Evolutionary conservation across 2,329 filamentous ascomycete genomes (phyloP).

Genomic region (Nigrospora osmanthi): DNA sequence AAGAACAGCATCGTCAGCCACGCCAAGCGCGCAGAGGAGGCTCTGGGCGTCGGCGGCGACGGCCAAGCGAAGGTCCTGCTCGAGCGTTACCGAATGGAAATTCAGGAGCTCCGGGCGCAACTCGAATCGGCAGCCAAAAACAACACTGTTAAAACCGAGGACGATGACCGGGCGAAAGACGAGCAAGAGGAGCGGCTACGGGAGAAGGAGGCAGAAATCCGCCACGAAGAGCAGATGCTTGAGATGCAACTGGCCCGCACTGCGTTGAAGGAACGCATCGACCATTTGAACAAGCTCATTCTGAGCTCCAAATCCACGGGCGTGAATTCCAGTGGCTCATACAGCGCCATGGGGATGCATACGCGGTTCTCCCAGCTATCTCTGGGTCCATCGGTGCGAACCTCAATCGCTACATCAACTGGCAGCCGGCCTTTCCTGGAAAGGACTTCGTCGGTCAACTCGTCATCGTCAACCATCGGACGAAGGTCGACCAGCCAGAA

Average conservation of each 20-base stretch:
- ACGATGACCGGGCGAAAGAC: slow-evolving; percentile 54
- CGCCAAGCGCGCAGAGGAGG: slow-evolving; percentile 90
- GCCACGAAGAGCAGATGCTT: slow-evolving; percentile 94
- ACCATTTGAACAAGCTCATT: slow-evolving; percentile 91
- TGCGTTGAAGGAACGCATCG: slow-evolving; percentile 92
- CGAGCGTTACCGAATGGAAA: slow-evolving; percentile 91
- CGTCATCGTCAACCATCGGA: slow-evolving; percentile 51
- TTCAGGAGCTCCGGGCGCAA: slow-evolving; percentile 70
- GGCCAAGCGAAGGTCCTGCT: slow-evolving; percentile 79
- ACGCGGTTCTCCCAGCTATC: slow-evolving; percentile 55
- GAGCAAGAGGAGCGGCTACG: slow-evolving; percentile 65
- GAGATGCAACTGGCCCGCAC: slow-evolving; percentile 97
- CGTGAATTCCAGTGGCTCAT: slow-evolving; percentile 72
- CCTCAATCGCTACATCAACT: slow-evolving; percentile 61
- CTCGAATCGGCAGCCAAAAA: slow-evolving; percentile 75
- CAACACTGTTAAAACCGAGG: slow-evolving; percentile 53
- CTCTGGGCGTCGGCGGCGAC: slow-evolving; percentile 71
- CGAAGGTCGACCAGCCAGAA: slow-evolving; percentile 40
- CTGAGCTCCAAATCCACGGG: slow-evolving; percentile 92
- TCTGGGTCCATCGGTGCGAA: slow-evolving; percentile 50
- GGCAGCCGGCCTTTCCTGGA: slow-evolving; percentile 45
- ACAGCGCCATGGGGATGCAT: slow-evolving; percentile 59
- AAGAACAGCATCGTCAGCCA: slow-evolving; percentile 98
- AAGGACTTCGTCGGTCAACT: slow-evolving; percentile 60
- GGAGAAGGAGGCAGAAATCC: slow-evolving; percentile 73